Percentiles rank a stretch among this genome's conserved stretches.
These are phyloP conservation scores for Phytophthora multivora DNA, from an alignment of 352 stramenopile genomes.

Conservation along the genomic window DNA sequence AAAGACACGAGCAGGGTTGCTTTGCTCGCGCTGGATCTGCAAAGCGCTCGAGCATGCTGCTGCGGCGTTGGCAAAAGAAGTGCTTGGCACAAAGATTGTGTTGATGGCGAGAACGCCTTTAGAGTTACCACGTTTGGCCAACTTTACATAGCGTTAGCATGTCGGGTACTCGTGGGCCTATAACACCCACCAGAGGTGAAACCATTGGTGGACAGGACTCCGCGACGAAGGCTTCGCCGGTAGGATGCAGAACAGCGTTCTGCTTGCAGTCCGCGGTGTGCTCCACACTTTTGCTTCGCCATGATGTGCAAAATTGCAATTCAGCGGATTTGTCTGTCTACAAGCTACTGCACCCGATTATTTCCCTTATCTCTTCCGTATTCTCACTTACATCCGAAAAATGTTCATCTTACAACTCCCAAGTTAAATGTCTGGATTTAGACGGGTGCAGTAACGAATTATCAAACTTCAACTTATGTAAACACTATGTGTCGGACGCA, in stretches of 20 bases:
- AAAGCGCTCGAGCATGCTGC: background rate
- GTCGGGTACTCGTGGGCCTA: too few relatives aligned
- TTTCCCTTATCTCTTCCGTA: too few relatives aligned
- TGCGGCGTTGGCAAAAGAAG: background rate
- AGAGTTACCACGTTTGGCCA: too few relatives aligned
- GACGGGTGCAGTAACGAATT: background rate
- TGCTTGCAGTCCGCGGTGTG: constrained; percentile 1
- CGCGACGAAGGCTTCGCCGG: too few relatives aligned
- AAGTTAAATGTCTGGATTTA: background rate
- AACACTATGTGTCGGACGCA: background rate
- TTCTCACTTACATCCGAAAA: background rate
- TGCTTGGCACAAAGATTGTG: background rate
- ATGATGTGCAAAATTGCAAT: constrained; percentile 27
- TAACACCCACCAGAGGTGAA: too few relatives aligned
- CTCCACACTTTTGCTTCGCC: constrained; percentile 4
- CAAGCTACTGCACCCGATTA: background rate
- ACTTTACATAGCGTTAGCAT: too few relatives aligned
- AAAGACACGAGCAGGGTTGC: constrained; percentile 11
- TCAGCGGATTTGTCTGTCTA: constrained; percentile 15
- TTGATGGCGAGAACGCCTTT: constrained; percentile 6
- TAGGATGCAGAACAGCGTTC: too few relatives aligned
- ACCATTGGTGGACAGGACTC: too few relatives aligned
- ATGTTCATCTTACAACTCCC: background rate
- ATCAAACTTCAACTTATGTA: constrained; percentile 11
- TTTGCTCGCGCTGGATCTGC: constrained; percentile 16